Evolutionary conservation across 805 yeast genomes (phyloP).

Genomic region (Yamadazyma olivae): DNA sequence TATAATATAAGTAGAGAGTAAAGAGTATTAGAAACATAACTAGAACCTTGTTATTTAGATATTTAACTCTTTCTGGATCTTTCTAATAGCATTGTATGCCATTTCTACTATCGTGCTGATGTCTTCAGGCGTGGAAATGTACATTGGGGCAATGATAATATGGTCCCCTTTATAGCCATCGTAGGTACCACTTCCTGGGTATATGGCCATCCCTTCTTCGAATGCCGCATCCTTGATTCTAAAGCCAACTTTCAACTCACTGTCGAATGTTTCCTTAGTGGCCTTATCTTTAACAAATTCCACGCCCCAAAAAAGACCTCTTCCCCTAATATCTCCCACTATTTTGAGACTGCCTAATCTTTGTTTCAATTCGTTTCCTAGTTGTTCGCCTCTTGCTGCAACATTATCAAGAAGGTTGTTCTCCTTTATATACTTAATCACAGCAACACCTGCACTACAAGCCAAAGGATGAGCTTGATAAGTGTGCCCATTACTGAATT

Average conservation of each 20-base stretch:
- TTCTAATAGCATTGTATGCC: too few species aligned
- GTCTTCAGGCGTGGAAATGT: neutral
- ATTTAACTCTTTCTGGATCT: too few species aligned
- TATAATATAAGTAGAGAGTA: too few species aligned
- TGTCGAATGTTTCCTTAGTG: slow-evolving; percentile 43
- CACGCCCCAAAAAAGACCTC: slow-evolving; percentile 55
- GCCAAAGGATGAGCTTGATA: slow-evolving; percentile 48
- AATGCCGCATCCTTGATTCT: slow-evolving; percentile 29
- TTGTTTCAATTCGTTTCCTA: slow-evolving; percentile 36
- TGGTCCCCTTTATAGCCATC: slow-evolving; percentile 37
- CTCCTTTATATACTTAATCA: slow-evolving; percentile 32
- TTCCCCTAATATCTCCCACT: slow-evolving; percentile 59
- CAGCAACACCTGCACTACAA: slow-evolving; percentile 45
- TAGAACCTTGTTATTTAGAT: too few species aligned
- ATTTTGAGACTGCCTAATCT: slow-evolving; percentile 1
- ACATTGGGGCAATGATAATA: slow-evolving; percentile 41
- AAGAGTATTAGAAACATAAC: too few species aligned
- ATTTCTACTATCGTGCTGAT: neutral
- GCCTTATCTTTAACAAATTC: slow-evolving; percentile 52
- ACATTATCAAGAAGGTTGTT: slow-evolving; percentile 40
- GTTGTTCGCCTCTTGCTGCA: slow-evolving; percentile 38
- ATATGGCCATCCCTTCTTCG: slow-evolving; percentile 42
- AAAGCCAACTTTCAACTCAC: slow-evolving; percentile 32
- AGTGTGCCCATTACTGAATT: too few species aligned
- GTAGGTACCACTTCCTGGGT: slow-evolving; percentile 41